Percentiles rank a stretch among this genome's conserved stretches.
Evolutionary conservation across 352 stramenopile species (phyloP).

Genomic region (Pythium graminicola): DNA sequence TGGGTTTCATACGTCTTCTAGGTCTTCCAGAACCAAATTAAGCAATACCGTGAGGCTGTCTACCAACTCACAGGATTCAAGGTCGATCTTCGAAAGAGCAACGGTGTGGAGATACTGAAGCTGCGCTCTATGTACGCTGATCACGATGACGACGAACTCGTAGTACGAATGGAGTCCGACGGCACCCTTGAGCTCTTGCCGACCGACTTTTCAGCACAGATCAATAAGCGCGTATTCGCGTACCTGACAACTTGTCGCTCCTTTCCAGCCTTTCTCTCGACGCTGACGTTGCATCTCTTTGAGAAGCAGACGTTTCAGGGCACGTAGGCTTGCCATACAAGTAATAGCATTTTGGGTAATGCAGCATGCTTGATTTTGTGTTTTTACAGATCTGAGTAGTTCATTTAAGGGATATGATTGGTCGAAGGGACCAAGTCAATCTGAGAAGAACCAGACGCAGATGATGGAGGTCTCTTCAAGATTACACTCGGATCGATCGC

Average conservation of each 20-base stretch:
- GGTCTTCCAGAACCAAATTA: slow-evolving; percentile 69
- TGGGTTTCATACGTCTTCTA: slow-evolving; percentile 4
- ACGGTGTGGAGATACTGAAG: slow-evolving; percentile 64
- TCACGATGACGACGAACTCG: slow-evolving; percentile 74
- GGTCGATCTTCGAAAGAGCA: slow-evolving; percentile 78
- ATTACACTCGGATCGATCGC: too few species aligned
- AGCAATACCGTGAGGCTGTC: slow-evolving; percentile 84
- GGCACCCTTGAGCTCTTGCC: slow-evolving; percentile 77
- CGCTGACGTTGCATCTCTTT: slow-evolving; percentile 85
- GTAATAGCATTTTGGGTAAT: too few species aligned
- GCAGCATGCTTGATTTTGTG: too few species aligned
- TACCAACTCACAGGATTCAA: slow-evolving; percentile 88
- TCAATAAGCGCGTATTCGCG: slow-evolving; percentile 56
- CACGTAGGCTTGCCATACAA: too few species aligned
- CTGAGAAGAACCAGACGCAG: too few species aligned
- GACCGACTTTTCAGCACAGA: slow-evolving; percentile 62
- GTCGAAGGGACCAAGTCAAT: too few species aligned
- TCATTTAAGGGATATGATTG: too few species aligned
- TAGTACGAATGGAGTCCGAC: slow-evolving; percentile 78
- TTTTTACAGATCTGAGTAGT: too few species aligned
- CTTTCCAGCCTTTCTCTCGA: slow-evolving; percentile 85
- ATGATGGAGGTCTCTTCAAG: too few species aligned
- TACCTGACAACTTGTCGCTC: slow-evolving; percentile 81
- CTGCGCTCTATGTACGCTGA: slow-evolving; percentile 81
- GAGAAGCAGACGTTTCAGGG: slow-evolving; percentile 88